These are phyloP conservation scores for Cardamine resedifolia DNA, from an alignment of 345 rosid genomes.

Conservation along the genomic window DNA sequence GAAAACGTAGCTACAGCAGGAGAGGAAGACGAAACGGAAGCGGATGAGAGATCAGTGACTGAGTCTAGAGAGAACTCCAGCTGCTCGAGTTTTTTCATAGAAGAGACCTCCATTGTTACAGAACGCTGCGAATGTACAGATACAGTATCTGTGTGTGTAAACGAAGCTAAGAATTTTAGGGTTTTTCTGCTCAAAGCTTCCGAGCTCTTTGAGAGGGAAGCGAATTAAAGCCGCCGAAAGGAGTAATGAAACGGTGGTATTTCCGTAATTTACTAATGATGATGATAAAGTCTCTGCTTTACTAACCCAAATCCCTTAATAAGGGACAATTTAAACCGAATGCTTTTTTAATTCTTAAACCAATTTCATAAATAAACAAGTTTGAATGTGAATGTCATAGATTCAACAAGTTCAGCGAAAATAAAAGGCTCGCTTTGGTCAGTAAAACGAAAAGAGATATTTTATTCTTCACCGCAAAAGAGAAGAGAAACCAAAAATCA, in stretches of 20 bases:
- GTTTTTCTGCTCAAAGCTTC: conserved; percentile 36
- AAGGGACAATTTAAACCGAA: background rate
- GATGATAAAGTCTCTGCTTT: background rate
- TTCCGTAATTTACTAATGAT: conserved; percentile 11
- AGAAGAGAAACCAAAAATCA: conserved; percentile 27
- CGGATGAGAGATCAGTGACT: conserved; percentile 53
- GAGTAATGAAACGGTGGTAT: conserved; percentile 22
- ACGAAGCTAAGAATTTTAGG: conserved; percentile 38
- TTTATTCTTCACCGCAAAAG: conserved; percentile 26
- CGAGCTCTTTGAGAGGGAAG: conserved; percentile 9
- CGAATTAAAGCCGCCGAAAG: conserved; percentile 33
- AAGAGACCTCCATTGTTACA: conserved; percentile 41
- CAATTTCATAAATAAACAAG: conserved; percentile 7
- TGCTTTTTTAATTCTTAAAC: background rate
- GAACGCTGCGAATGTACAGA: conserved; percentile 10
- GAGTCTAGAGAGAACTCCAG: conserved; percentile 59
- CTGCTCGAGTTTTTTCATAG: conserved; percentile 37
- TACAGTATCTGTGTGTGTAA: background rate
- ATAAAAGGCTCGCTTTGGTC: background rate
- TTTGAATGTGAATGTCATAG: conserved; percentile 7
- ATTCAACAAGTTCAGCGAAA: background rate
- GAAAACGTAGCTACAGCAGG: conserved; percentile 61
- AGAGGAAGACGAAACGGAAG: conserved; percentile 44
- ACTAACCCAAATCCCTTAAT: background rate
- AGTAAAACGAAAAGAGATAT: conserved; percentile 16